Base-by-base conservation (phyloP, 768 basidiomycete genomes). In the Suillus discolor region DNA sequence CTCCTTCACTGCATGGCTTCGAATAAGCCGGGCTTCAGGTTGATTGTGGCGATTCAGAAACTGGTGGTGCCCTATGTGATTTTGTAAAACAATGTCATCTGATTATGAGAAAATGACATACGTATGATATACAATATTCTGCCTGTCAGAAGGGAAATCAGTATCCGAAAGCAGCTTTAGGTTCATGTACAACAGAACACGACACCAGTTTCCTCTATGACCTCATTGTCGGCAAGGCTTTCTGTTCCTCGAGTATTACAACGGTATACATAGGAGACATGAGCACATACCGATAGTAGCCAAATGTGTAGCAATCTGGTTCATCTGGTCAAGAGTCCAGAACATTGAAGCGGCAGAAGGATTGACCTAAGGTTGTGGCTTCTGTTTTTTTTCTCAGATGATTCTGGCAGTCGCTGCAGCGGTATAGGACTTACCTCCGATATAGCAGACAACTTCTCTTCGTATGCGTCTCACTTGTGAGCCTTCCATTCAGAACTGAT, bases 181-280 rank as follows among this genome's bases (percentile, higher is more conserved):
- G 47, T 13, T 6, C 47, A 49, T 1, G 2, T 25, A 49, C 23
- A 49, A 49, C 47, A 49, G 6, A 49, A 49, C 1, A 49, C n/a
- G 2, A 49, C 6, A 7, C 47, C 13, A 25, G 47, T 49, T 49
- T 49, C 47, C 6, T 49, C 23, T 49, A 49, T 0, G 0, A 25
- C 7, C 5, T 2, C 13, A 49, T 49, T 25, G 6, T 49, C 23
- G 3, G 5, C 6, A 25, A 49, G 47, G 6, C 11, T 1, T 49
- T 49, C 47, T 49, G 23, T 49, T 49, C n/a, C n/a, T n/a, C n/a
- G n/a, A n/a, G n/a, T n/a, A n/a, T n/a, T n/a, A n/a, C n/a, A n/a
- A n/a, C n/a, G n/a, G n/a, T n/a, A n/a, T n/a, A n/a, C 13, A 25
- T 0, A 2, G 6, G 0, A 20, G 9, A 28, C 4, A 16, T 16